Percentiles rank a stretch among this genome's conserved stretches.
Evolutionary conservation across 352 stramenopile genomes (phyloP).

Genomic region (Globisporangium spiculum): DNA sequence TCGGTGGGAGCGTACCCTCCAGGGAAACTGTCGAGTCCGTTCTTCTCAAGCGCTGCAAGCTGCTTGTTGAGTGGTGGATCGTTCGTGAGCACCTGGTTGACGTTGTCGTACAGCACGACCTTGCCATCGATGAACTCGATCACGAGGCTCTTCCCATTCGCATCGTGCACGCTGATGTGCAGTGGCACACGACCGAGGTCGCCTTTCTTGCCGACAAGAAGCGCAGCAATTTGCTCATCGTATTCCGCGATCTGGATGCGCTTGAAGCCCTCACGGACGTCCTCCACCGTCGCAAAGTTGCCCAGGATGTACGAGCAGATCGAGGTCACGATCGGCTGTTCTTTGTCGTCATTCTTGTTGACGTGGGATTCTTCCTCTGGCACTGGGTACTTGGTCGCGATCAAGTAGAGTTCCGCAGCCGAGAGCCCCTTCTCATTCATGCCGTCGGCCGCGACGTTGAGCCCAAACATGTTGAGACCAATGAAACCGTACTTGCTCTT

Average conservation of each 20-base stretch:
- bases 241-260: constrained; percentile 59
- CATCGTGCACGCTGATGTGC: constrained; percentile 66
- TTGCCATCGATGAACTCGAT: constrained; percentile 67
- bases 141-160: constrained; percentile 56
- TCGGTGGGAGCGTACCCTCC: constrained; percentile 54
- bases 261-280: constrained; percentile 47
- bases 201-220: no score
- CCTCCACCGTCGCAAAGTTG: constrained; percentile 60
- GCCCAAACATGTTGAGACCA: constrained; percentile 44
- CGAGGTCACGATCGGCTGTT: constrained; percentile 58
- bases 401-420: constrained; percentile 45
- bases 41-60: constrained; percentile 28
- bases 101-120: constrained; percentile 57
- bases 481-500: constrained; percentile 41
- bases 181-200: constrained; percentile 38
- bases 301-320: constrained; percentile 70
- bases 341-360: not conserved
- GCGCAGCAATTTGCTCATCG: no score
- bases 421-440: constrained; percentile 56
- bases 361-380: constrained; percentile 18
- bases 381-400: constrained; percentile 46
- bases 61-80: constrained; percentile 56
- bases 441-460: constrained; percentile 54
- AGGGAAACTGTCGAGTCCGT: constrained; percentile 29
- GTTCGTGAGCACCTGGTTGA: constrained; percentile 68